A percentile compares a stretch with the other conserved stretches of the same genome.
Conservation (phyloP, 352 stramenopile species). For the Pythium aphanidermatum region DNA sequence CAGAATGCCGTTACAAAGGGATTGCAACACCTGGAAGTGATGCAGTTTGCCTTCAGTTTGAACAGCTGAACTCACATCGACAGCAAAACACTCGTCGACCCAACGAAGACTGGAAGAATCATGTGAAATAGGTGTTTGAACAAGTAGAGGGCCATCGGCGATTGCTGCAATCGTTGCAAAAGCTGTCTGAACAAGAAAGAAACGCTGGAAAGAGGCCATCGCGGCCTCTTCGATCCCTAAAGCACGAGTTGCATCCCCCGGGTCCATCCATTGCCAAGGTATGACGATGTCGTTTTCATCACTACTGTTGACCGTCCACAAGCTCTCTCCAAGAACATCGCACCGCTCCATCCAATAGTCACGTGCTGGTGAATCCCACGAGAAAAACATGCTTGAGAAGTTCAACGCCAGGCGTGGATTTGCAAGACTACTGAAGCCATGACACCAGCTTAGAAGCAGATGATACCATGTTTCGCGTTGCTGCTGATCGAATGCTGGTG, state of each 20-base stretch:
- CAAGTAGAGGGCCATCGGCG: slow-evolving; percentile 9
- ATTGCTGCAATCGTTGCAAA: slow-evolving; percentile 21
- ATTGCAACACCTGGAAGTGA: slow-evolving; percentile 43
- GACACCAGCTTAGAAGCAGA: slow-evolving; percentile 36
- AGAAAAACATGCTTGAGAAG: slow-evolving; percentile 30
- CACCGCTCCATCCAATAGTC: slow-evolving; percentile 35
- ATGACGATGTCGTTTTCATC: slow-evolving; percentile 19
- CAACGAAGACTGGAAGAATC: slow-evolving; percentile 30
- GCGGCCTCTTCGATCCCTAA: slow-evolving; percentile 22
- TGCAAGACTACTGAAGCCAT: slow-evolving; percentile 34
- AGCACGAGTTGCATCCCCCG: slow-evolving; percentile 18
- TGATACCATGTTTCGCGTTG: slow-evolving; percentile 27
- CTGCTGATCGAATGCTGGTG: slow-evolving; percentile 1
- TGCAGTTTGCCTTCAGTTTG: no score
- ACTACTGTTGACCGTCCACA: no score
- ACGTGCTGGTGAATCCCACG: slow-evolving; percentile 12
- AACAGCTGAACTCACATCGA: no score
- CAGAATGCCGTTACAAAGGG: slow-evolving; percentile 28
- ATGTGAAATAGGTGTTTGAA: slow-evolving; percentile 7
- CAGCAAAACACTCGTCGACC: slow-evolving; percentile 56
- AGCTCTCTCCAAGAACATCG: slow-evolving; percentile 32
- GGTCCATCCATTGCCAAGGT: slow-evolving; percentile 52
- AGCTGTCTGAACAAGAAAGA: slow-evolving; percentile 26
- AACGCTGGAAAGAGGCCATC: slow-evolving; percentile 22
- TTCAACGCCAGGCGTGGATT: slow-evolving; percentile 17